Percentiles rank a stretch among this genome's conserved stretches.
Evolutionary conservation across 805 yeast genomes (phyloP).

Genomic region (Lachancea nothofagi): DNA sequence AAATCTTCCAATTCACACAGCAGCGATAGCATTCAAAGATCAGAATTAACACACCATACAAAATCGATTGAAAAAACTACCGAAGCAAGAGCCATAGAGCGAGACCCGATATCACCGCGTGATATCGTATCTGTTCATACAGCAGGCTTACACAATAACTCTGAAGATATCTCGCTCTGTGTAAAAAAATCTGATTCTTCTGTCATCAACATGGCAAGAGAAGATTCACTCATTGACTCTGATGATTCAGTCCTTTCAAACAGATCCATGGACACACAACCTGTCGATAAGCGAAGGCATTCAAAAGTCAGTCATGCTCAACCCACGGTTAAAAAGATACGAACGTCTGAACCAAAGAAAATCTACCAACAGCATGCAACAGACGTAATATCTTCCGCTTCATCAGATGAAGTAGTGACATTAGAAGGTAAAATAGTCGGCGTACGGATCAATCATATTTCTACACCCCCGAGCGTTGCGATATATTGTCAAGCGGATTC

Average conservation of each 20-base stretch:
- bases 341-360: background rate
- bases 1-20: background rate
- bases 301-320: background rate
- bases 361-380: background rate
- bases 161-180: no score
- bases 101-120: no score
- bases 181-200: no score
- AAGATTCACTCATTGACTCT: no score
- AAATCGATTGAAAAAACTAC: no score
- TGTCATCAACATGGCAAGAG: no score
- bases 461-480: slow-evolving; percentile 1
- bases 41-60: no score
- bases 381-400: background rate
- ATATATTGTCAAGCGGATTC: slow-evolving; percentile 1
- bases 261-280: background rate
- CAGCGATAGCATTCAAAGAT: no score
- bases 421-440: slow-evolving; percentile 1
- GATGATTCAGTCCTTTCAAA: background rate
- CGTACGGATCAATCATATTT: background rate
- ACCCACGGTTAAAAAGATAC: background rate
- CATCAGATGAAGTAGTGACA: background rate
- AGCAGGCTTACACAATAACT: no score
- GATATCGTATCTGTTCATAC: no score
- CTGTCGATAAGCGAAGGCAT: background rate
- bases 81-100: no score